Evolutionary conservation across 352 stramenopile genomes (phyloP).

Genomic region (Aphanomyces invadans): DNA sequence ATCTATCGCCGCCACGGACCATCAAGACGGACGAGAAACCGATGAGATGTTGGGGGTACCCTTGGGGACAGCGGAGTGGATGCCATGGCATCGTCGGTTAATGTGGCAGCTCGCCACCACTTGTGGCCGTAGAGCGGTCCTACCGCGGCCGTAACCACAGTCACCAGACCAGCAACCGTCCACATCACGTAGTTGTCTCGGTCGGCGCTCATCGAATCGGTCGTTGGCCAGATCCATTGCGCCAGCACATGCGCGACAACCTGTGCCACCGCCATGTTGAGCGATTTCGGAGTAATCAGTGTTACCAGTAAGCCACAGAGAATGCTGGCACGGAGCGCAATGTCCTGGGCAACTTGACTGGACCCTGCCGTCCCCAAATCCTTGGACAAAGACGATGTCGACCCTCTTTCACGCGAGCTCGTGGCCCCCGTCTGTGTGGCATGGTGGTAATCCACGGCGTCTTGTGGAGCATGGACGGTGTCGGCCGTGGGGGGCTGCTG

Average conservation of each 20-base stretch:
- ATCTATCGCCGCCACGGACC: background rate
- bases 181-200: background rate
- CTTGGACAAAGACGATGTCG: too few species aligned
- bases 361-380: background rate
- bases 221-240: background rate
- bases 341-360: background rate
- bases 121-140: background rate
- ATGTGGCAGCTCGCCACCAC: background rate
- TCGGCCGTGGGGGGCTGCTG: background rate
- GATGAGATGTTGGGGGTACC: background rate
- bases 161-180: background rate
- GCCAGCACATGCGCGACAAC: background rate
- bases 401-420: too few species aligned
- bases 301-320: conserved; percentile 9
- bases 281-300: too few species aligned
- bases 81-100: background rate
- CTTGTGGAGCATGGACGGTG: background rate
- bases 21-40: background rate
- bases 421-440: too few species aligned
- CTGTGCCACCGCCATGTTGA: background rate
- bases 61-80: background rate
- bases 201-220: conserved; percentile 1
- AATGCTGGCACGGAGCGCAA: background rate
- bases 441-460: background rate
- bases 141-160: background rate